These are phyloP conservation scores for Tetrapisispora arboricola DNA, from an alignment of 805 yeast species.

Conservation along the genomic window DNA sequence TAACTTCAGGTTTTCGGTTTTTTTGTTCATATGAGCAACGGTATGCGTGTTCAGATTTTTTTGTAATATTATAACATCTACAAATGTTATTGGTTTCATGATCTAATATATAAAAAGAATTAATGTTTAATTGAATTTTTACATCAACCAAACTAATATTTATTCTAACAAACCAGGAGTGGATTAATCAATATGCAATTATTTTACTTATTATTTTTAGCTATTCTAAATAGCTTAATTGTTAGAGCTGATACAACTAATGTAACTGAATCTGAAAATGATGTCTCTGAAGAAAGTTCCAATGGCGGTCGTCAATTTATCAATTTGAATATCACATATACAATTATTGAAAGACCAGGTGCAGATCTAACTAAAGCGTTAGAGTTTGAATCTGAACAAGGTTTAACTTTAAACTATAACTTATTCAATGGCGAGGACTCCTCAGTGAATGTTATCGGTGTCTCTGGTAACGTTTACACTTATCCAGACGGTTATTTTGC, in stretches of 20 bases:
- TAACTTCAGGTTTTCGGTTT: no score
- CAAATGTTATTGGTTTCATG: no score
- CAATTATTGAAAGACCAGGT: constrained; percentile 37
- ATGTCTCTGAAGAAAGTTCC: neutral
- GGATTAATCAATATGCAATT: neutral
- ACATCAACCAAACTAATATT: no score
- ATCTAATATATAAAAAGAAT: no score
- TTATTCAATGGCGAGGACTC: constrained; percentile 45
- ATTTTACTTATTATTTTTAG: constrained; percentile 1
- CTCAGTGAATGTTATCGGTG: constrained; percentile 48
- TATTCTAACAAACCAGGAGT: neutral
- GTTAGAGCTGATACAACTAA: neutral
- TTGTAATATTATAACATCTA: no score
- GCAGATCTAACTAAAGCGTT: constrained; percentile 30
- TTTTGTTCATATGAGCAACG: constrained; percentile 1
- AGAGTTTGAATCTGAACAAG: constrained; percentile 44
- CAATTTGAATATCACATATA: constrained; percentile 40
- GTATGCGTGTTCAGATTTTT: neutral
- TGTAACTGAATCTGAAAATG: constrained; percentile 1
- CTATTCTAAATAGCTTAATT: constrained; percentile 1
- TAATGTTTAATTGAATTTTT: no score
- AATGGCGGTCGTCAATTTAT: constrained; percentile 7
- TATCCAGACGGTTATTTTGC: constrained; percentile 41
- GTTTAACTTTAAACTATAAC: constrained; percentile 40
- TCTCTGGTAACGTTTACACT: constrained; percentile 54